Evolutionary conservation across 768 basidiomycete genomes (phyloP).

Genomic region (Macrolepiota dolichaula): DNA sequence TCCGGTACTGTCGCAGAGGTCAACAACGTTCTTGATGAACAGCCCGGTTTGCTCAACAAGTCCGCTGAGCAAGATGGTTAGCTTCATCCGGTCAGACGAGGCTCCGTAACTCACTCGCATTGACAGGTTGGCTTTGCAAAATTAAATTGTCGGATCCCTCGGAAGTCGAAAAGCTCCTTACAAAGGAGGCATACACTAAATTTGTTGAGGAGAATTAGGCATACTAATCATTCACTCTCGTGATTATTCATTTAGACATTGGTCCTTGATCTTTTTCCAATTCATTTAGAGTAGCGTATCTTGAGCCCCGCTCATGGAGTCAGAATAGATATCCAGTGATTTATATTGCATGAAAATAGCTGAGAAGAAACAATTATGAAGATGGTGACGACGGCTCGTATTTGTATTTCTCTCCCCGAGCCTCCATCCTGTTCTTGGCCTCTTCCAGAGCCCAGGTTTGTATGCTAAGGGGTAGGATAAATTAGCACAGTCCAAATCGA

Average conservation of each 20-base stretch:
- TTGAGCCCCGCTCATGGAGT: not conserved
- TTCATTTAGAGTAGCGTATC: conserved; percentile 1
- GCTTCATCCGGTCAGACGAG: conserved; percentile 14
- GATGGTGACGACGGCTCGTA: conserved; percentile 58
- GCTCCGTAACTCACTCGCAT: not conserved
- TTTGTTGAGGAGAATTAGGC: conserved; percentile 30
- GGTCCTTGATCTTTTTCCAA: not conserved
- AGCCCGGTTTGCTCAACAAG: conserved; percentile 87
- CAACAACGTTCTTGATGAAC: conserved; percentile 62
- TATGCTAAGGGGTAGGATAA: conserved; percentile 49
- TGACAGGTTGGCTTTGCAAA: conserved; percentile 92
- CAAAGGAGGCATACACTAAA: conserved; percentile 66
- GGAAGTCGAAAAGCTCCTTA: conserved; percentile 79
- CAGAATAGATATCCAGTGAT: conserved; percentile 3
- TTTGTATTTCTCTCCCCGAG: conserved; percentile 85
- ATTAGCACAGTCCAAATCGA: not conserved
- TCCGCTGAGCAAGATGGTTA: conserved; percentile 80
- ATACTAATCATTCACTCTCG: not conserved
- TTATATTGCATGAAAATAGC: conserved; percentile 1
- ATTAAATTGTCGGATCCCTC: conserved; percentile 73
- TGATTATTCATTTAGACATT: not conserved
- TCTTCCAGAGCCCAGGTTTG: conserved; percentile 91
- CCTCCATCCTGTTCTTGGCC: conserved; percentile 88
- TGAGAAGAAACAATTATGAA: conserved; percentile 14
- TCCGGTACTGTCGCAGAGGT: conserved; percentile 81